Evolutionary conservation across 1,139 yeast genomes (phyloP), one percentile per base, ranked within the genome.

Genomic region (Sugiyamaella novakii): DNA sequence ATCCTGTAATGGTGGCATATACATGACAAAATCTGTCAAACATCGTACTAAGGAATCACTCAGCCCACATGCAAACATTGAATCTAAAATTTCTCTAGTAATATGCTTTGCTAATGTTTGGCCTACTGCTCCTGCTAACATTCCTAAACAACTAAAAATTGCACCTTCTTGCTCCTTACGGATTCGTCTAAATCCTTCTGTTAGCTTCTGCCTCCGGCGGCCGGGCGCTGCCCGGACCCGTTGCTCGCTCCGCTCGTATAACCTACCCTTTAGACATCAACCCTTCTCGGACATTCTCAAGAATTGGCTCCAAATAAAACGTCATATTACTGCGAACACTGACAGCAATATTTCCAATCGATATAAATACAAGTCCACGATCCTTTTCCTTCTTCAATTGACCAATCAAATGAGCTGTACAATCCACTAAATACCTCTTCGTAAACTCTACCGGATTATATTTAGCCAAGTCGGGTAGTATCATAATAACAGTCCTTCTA

Each of bases 101-200:
- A 92, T 72, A 63, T 88, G 92, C 63, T 91, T 91, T 0, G 97
- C 86, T 47, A 92, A 73, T 0, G 96, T 95, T n/a, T 96, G 95
- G 0, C 97, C 98, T 10, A 91, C 89, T 0, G 98, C 95, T 19
- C 79, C 77, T 0, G 96, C 91, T 43, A 92, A 72, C 69, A 87
- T 86, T 0, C 95, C 88, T 44, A 92, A 78, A 64, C 98, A 92
- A 58, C 86, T 89, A 60, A 91, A 92, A 18, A 92, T 81, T 0
- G 96, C 91, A 0, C 89, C 85, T 58, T 88, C 96, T 37, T 87
- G 83, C 46, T 85, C 92, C 60, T 81, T 84, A 55, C 85, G 75
- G 29, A 74, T 72, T 45, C 81, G 81, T 37, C 61, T 58, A 74
- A 61, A 46, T 33, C 21, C 7, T 12, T 22, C 15, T 33, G 53